Evolutionary conservation across 208 protist species (phyloP).

Genomic region (Balamuthia mandrillaris): DNA sequence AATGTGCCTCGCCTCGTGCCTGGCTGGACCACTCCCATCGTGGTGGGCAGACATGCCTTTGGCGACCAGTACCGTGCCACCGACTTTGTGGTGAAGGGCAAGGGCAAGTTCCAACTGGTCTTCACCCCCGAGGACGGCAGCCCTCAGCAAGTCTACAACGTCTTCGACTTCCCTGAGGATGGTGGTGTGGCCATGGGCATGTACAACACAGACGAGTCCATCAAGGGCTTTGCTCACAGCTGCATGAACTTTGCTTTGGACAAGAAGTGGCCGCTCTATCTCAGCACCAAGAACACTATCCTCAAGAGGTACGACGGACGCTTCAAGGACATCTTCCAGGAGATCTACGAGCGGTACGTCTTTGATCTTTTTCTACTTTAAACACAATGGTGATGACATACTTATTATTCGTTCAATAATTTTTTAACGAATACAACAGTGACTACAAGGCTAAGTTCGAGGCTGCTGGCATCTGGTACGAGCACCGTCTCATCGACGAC

Average conservation of each 20-base stretch:
- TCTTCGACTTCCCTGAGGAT: conserved; percentile 83
- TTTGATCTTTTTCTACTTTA: not conserved
- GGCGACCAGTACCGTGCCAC: conserved; percentile 94
- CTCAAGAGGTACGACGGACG: conserved; percentile 95
- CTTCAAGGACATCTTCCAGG: conserved; percentile 94
- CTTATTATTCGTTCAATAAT: conserved; percentile 95
- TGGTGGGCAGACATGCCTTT: conserved; percentile 92
- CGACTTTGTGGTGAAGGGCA: conserved; percentile 77
- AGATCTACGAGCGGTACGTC: conserved; percentile 82
- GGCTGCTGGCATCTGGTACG: conserved; percentile 30
- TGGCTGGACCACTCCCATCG: conserved; percentile 90
- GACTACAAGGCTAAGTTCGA: conserved; percentile 59
- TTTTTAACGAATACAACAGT: no score
- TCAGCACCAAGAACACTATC: conserved; percentile 97
- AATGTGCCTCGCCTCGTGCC: conserved; percentile 70
- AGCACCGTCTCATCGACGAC: conserved; percentile 96
- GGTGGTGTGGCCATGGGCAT: conserved; percentile 85
- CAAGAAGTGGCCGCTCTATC: conserved; percentile 87
- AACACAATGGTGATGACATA: no score
- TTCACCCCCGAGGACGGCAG: conserved; percentile 80
- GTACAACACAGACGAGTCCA: conserved; percentile 93
- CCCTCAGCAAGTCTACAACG: conserved; percentile 51
- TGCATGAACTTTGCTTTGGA: conserved; percentile 90
- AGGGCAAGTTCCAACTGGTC: conserved; percentile 86
- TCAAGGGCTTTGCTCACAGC: conserved; percentile 88